Base-by-base conservation (phyloP, 768 basidiomycete species). In the Sporobolomyces pararoseus region DNA sequence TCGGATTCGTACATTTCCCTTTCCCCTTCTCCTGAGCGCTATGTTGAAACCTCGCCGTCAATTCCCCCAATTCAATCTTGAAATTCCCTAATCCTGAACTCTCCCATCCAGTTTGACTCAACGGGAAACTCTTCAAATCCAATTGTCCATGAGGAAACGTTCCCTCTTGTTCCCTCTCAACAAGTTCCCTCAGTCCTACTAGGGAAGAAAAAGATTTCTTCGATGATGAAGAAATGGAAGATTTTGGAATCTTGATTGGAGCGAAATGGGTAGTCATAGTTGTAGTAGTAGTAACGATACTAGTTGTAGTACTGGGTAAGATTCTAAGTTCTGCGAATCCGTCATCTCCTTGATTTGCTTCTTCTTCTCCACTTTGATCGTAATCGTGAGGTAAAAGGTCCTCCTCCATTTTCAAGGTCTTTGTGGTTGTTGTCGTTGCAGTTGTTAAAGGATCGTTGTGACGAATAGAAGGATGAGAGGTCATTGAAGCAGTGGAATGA, bases 261-360 rank as follows among this genome's bases (percentile, higher is more conserved):
- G 75, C 75, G 46, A 73, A 75, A 50, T 65, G 53, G 25, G 72
- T 67, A 10, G 63, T 73, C 10, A 65, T 57, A 27, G 51, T 49
- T 7, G 71, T 73, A 3, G 75, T 75, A 13, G 72, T 75, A 6
- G 75, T 73, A 0, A 63, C 60, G 23, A 68, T 63, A 0, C 59
- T 71, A 9, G 65, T 68, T 1, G 66, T 72, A 2, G 57, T 63
- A 7, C 71, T 72, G 27, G 75, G 75, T 1, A 31, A 39, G 39
- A 75, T 52, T 27, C 44, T 54, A 17, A 75, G 25, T 19, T 68
- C 44, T 4, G 74, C 68, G 44, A 62, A 75, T 31, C 17, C 39
- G 17, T 17, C 39, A 42, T 42, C 39, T 9, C 17, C 39, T 9
- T 42, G 39, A 9, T 9, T 42, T 42, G 9, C 39, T 42, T 42